These are phyloP conservation scores for Quercus phellos DNA, from an alignment of 331 rosid genomes.

Conservation along the genomic window DNA sequence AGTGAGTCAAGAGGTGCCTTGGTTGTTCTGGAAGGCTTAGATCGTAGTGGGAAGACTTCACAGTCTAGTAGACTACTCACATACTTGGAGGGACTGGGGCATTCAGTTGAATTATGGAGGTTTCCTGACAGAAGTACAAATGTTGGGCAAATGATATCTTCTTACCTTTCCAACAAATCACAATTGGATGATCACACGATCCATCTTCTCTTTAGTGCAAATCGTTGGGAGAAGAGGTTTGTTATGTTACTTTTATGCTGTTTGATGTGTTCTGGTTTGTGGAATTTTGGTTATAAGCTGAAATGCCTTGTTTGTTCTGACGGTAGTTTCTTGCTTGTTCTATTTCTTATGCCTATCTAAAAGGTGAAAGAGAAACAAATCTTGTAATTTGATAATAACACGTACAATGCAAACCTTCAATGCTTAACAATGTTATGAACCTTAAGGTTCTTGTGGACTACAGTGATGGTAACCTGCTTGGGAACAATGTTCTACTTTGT, in stretches of 20 bases:
- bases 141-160: conserved; percentile 85
- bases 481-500: too few relatives aligned
- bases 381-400: too few relatives aligned
- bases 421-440: too few relatives aligned
- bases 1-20: conserved; percentile 74
- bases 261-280: background rate
- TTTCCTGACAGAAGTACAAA: conserved; percentile 80
- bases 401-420: too few relatives aligned
- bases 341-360: too few relatives aligned
- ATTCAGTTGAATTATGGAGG: conserved; percentile 70
- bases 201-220: conserved; percentile 93
- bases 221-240: conserved; percentile 95
- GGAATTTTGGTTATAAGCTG: background rate
- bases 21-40: conserved; percentile 90
- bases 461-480: too few relatives aligned
- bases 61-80: conserved; percentile 59
- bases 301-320: too few relatives aligned
- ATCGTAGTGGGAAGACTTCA: conserved; percentile 80
- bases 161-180: conserved; percentile 72
- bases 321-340: too few relatives aligned
- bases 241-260: conserved; percentile 1
- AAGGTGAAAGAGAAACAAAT: too few relatives aligned
- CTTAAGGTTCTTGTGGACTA: too few relatives aligned
- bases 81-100: conserved; percentile 62
- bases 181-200: conserved; percentile 78